These are phyloP conservation scores for Fusarium pseudograminearum DNA, from an alignment of 2,329 filamentous ascomycete species.

Conservation along the genomic window DNA sequence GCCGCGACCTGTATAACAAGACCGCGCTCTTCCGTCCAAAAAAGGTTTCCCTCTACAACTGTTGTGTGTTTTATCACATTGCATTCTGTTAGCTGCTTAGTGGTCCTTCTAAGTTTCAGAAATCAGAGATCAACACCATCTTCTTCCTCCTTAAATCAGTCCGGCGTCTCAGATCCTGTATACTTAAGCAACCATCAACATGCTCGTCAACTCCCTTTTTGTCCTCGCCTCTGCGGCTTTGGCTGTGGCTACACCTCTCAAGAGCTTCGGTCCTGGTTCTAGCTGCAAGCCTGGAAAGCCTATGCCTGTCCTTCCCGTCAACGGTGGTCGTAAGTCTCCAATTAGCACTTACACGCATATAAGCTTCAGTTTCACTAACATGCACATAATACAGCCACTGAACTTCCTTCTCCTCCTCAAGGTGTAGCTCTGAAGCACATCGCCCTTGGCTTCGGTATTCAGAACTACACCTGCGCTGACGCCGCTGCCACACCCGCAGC, in stretches of 20 bases:
- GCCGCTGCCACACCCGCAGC: slow-evolving; percentile 53
- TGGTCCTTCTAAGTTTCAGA: slow-evolving; percentile 4
- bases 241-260: slow-evolving; percentile 48
- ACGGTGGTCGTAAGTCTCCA: slow-evolving; percentile 52
- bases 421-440: slow-evolving; percentile 64
- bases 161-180: slow-evolving; percentile 32
- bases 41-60: not conserved
- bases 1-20: slow-evolving; percentile 39
- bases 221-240: slow-evolving; percentile 52
- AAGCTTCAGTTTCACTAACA: slow-evolving; percentile 37
- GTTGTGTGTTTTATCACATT: slow-evolving; percentile 3
- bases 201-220: slow-evolving; percentile 53
- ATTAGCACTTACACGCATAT: not conserved
- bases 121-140: slow-evolving; percentile 39
- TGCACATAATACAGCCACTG: slow-evolving; percentile 47
- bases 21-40: slow-evolving; percentile 24
- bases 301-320: slow-evolving; percentile 54
- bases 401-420: slow-evolving; percentile 59
- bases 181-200: slow-evolving; percentile 33
- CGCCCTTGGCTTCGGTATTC: slow-evolving; percentile 72
- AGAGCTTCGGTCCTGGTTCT: slow-evolving; percentile 33
- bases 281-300: slow-evolving; percentile 31
- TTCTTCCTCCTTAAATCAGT: slow-evolving; percentile 20
- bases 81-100: slow-evolving; percentile 31
- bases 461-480: slow-evolving; percentile 74